phyloP scores from a whole-genome alignment of 148 eudicot species.

The Vaccinium darrowii region DNA sequence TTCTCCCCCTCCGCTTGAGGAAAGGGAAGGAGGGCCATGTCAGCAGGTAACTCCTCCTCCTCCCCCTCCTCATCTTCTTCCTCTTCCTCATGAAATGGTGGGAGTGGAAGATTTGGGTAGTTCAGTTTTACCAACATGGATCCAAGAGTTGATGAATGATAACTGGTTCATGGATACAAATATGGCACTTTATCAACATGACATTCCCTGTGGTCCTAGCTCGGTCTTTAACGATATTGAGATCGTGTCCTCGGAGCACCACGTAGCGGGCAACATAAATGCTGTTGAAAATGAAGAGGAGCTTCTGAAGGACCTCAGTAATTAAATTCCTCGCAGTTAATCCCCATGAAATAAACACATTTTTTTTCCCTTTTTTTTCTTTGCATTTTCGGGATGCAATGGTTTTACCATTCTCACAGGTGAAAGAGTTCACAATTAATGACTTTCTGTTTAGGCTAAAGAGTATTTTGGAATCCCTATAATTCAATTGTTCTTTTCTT shows the following conservation, averaged over 20 bases:
- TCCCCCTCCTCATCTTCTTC: not conserved
- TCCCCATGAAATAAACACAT: too few species aligned
- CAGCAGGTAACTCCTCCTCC: not conserved
- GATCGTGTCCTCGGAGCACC: not conserved
- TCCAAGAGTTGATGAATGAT: not conserved
- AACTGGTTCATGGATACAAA: slow-evolving; percentile 14
- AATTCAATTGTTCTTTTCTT: too few species aligned
- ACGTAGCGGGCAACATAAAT: not conserved
- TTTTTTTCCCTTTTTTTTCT: too few species aligned
- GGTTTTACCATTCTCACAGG: too few species aligned
- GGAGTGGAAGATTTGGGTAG: not conserved
- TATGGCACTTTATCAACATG: not conserved
- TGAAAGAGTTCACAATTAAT: too few species aligned
- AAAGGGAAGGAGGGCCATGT: not conserved
- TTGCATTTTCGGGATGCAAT: too few species aligned
- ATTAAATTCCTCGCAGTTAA: too few species aligned
- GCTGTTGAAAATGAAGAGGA: not conserved
- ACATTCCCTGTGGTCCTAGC: not conserved
- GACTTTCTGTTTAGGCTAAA: too few species aligned
- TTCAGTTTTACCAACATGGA: not conserved
- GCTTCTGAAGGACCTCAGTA: not conserved
- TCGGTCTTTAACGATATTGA: not conserved
- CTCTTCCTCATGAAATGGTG: not conserved
- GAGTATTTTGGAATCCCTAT: too few species aligned
- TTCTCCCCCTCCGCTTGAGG: not conserved